Base-by-base conservation (phyloP, 1,284 basidiomycete species). In the Sanghuangporus weigelae region DNA sequence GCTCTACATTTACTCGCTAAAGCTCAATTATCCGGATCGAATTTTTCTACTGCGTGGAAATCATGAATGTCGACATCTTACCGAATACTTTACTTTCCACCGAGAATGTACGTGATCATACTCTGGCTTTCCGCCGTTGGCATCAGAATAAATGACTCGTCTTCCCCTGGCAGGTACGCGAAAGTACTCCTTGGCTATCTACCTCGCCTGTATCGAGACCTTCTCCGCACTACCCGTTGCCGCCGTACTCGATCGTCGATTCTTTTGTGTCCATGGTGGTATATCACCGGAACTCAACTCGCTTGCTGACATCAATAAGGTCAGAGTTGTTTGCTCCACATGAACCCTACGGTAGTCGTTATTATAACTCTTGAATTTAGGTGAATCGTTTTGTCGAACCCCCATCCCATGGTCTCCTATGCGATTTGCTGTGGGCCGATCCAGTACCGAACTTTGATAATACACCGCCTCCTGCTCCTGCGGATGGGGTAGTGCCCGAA, bases 241-340 rank as follows among this genome's bases (percentile, higher is more conserved):
- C 0, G 97, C 95, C 7, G 80, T 99, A 67, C 93, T 99, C 78
- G 97, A 99, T 77, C 86, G 89, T 71, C 93, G 95, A 71, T 99
- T 99, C 81, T 89, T 99, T 74, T 98, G 96, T 73, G 95, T 99
- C 6, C 97, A 99, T 71, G 96, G 97, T 7, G 96, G 97, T 16
- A 84, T 99, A 49, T 96, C 93, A 0, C 96, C 96, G 0, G 89
- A 94, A 70, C 83, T 99, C 2, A 80, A 88, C 68, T 90, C 87
- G 5, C 80, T 98, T 2, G 86, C 90, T 58, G 96, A 98, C 74
- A 73, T 98, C 38, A 79, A 85, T 50, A 76, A 76, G n/a, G 92
- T 93, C 67, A 66, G 87, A 78, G 0, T 60, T 16, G 2, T 16
- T 49, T 19, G 8, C 16, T n/a, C 2, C 44, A n/a, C 21, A 6